Evolutionary conservation across 2,329 filamentous ascomycete genomes (phyloP).

Genomic region (Endocalyx cinctus): DNA sequence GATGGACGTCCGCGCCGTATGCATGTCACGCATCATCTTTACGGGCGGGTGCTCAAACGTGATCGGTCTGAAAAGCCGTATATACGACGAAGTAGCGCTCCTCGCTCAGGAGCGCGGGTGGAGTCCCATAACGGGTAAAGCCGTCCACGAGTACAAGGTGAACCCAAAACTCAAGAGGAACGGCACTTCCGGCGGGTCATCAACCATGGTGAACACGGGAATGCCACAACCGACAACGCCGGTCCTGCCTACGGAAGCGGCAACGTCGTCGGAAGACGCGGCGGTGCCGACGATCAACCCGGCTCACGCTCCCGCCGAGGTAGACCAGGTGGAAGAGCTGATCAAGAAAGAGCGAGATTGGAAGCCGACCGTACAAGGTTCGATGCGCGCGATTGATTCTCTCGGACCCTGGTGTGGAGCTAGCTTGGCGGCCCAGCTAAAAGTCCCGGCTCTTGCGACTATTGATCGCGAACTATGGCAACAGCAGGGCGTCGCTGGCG

Average conservation of each 20-base stretch:
- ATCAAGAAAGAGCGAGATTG: slow-evolving; percentile 42
- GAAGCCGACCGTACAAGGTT: slow-evolving; percentile 45
- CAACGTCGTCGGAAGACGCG: too few relatives aligned
- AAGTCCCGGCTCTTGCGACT: slow-evolving; percentile 63
- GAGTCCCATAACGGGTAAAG: slow-evolving; percentile 70
- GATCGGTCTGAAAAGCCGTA: slow-evolving; percentile 71
- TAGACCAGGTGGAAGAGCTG: slow-evolving; percentile 55
- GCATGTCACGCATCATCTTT: slow-evolving; percentile 86
- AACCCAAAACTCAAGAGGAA: slow-evolving; percentile 39
- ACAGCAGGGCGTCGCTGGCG: slow-evolving; percentile 60
- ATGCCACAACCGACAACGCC: slow-evolving; percentile 11
- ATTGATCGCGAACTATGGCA: slow-evolving; percentile 69
- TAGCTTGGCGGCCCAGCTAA: slow-evolving; percentile 64
- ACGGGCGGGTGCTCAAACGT: slow-evolving; percentile 76
- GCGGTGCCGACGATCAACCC: slow-evolving; percentile 32
- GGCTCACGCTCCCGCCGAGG: slow-evolving; percentile 41
- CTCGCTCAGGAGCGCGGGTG: slow-evolving; percentile 69
- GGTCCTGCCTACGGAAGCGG: slow-evolving; percentile 26
- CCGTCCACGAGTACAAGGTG: slow-evolving; percentile 48
- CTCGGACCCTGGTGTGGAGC: slow-evolving; percentile 72
- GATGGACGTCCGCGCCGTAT: slow-evolving; percentile 75
- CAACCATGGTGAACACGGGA: slow-evolving; percentile 14
- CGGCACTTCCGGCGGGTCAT: slow-evolving; percentile 18
- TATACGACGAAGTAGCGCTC: slow-evolving; percentile 68
- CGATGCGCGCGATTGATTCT: slow-evolving; percentile 62